Conservation (phyloP, 2,329 filamentous ascomycete genomes). For the Penicillium sp. region DNA sequence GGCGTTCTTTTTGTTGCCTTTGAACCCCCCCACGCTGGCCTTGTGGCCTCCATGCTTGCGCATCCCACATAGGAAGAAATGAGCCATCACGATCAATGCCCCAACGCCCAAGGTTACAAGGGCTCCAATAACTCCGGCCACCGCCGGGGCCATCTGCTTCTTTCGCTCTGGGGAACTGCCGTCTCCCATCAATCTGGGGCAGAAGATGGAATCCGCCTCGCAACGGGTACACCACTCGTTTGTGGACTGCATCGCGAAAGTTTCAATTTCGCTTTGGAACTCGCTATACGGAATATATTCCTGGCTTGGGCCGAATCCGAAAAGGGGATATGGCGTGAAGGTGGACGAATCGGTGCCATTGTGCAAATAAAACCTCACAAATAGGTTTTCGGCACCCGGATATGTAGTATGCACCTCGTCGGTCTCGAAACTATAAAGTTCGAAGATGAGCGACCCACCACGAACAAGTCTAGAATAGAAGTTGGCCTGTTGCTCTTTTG, state of each 20-base stretch:
- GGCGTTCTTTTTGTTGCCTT: constrained; percentile 58
- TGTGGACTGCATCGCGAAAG: constrained; percentile 49
- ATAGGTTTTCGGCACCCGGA: constrained; percentile 52
- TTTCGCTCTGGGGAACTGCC: constrained; percentile 9
- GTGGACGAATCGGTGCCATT: constrained; percentile 55
- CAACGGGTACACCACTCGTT: constrained; percentile 60
- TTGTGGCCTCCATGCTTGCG: constrained; percentile 45
- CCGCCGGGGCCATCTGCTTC: constrained; percentile 45
- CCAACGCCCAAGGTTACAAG: constrained; percentile 55
- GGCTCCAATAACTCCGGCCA: constrained; percentile 62
- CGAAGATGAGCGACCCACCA: constrained; percentile 56
- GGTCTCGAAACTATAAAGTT: constrained; percentile 53
- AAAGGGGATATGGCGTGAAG: constrained; percentile 54
- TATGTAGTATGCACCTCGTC: constrained; percentile 39
- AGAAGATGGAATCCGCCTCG: constrained; percentile 54
- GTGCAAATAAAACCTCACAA: constrained; percentile 60
- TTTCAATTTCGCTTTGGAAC: constrained; percentile 52
- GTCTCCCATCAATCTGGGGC: constrained; percentile 44
- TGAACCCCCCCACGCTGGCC: constrained; percentile 58
- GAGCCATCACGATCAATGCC: constrained; percentile 45
- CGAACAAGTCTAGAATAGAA: constrained; percentile 56
- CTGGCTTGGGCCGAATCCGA: constrained; percentile 52
- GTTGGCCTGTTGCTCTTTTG: constrained; percentile 40
- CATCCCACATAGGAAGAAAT: constrained; percentile 51
- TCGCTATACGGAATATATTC: constrained; percentile 55